Evolutionary conservation across 345 rosid genomes (phyloP).

Genomic region (Physaria fendleri): DNA sequence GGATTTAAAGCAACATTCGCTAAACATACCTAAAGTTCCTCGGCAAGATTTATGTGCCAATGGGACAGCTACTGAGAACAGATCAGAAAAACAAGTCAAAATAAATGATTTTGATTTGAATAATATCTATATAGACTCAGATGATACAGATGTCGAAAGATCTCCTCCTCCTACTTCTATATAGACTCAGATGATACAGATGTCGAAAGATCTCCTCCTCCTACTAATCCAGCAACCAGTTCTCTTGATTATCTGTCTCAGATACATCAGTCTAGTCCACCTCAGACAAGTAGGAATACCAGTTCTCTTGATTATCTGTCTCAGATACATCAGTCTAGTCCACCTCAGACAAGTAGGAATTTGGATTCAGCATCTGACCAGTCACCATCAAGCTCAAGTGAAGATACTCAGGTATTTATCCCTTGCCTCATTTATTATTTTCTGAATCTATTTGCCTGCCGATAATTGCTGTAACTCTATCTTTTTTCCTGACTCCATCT

Average conservation of each 20-base stretch:
- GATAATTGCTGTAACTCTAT: constrained; percentile 9
- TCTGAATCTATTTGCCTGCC: not conserved
- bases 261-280: constrained; percentile 96
- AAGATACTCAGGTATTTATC: constrained; percentile 66
- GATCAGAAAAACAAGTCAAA: constrained; percentile 42
- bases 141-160: constrained; percentile 70
- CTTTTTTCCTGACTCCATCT: not conserved
- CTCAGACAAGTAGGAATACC: constrained; percentile 81
- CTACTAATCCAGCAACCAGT: constrained; percentile 46
- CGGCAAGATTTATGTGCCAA: constrained; percentile 34
- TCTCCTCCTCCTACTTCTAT: too few species aligned
- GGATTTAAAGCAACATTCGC: constrained; percentile 38
- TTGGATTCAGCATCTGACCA: constrained; percentile 94
- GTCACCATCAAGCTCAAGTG: constrained; percentile 91
- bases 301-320: constrained; percentile 68
- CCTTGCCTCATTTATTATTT: not conserved
- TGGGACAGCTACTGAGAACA: constrained; percentile 37
- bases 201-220: constrained; percentile 51
- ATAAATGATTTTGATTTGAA: constrained; percentile 87
- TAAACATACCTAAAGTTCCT: constrained; percentile 30
- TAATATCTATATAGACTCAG: constrained; percentile 70
- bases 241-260: constrained; percentile 70
- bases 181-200: constrained; percentile 78
- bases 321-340: constrained; percentile 88
- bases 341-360: constrained; percentile 87